Evolutionary conservation across 2,329 filamentous ascomycete species (phyloP), one percentile per base, ranked within the genome.

Genomic region (Paracamarosporium sp.): DNA sequence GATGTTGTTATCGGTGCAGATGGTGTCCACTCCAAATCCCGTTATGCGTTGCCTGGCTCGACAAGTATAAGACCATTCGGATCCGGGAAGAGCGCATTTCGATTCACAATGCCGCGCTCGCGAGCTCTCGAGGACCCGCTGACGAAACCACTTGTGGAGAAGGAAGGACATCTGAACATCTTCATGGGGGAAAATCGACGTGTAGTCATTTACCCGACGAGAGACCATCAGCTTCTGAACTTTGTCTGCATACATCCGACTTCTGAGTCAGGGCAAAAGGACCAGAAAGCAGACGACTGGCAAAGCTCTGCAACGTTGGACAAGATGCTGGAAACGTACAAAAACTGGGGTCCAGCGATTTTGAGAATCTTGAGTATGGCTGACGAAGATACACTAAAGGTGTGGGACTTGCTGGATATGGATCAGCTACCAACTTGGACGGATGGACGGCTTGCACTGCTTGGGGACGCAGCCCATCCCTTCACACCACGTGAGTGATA

Each of bases 401-500:
- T 78, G 3, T 71, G 75, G 74, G 71, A 73, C 51, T 46, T 76
- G 45, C 47, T 76, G 15, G 88, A 91, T 61, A 88, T 89, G 84
- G 81, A 85, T 4, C 74, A 80, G 1, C 71, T 90, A 15, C 80
- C 82, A 0, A 79, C 74, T 0, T 91, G 86, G 83, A 76, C 79
- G 0, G 80, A 83, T 2, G 83, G 74, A 0, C 80, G 78, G 5
- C 68, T 90, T 17, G 86, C 81, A 1, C 71, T 90, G 0, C 71
- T 91, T 0, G 88, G 89, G 0, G 88, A 91, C 67, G 87, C 88
- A 0, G 88, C 87, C 0, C 88, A 91, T 68, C 87, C 88, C 0
- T 90, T 90, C 65, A 76, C 87, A 0, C 88, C 87, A 13, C 83
- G 81, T 83, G 69, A 71, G 79, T 71, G 11, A 2, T 2, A 24